Percentiles rank a stretch among this genome's conserved stretches.
Evolutionary conservation across 495 filamentous ascomycete genomes (phyloP).

Genomic region (Aspergillus indologenus): DNA sequence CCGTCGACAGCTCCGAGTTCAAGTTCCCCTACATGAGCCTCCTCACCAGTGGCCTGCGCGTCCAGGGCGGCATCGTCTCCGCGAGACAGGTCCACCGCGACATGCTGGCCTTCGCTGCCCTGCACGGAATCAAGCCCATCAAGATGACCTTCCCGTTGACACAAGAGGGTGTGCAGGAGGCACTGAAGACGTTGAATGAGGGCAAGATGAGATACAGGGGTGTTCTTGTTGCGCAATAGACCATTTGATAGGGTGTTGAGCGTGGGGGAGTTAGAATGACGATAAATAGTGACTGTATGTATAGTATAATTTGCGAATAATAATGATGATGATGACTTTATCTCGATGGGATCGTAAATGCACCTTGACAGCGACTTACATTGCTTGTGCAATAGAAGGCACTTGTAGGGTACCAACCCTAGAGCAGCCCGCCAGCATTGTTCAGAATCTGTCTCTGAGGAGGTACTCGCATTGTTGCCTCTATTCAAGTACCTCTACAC

Average conservation of each 20-base stretch:
- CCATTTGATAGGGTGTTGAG: not conserved
- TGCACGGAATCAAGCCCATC: slow-evolving; percentile 54
- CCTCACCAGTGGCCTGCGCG: slow-evolving; percentile 41
- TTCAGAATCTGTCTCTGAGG: too few species aligned
- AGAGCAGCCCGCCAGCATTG: too few species aligned
- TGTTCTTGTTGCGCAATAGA: slow-evolving; percentile 35
- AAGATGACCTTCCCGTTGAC: slow-evolving; percentile 56
- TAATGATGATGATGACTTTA: too few species aligned
- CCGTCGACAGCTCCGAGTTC: slow-evolving; percentile 46
- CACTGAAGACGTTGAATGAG: slow-evolving; percentile 48
- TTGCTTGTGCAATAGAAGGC: too few species aligned
- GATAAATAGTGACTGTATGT: too few species aligned
- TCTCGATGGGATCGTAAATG: too few species aligned
- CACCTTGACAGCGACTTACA: too few species aligned
- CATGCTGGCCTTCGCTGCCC: slow-evolving; percentile 58
- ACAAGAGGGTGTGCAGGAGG: slow-evolving; percentile 49
- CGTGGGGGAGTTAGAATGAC: too few species aligned
- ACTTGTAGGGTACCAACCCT: too few species aligned
- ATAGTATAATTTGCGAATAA: too few species aligned
- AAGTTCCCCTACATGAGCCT: slow-evolving; percentile 52
- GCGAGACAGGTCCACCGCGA: slow-evolving; percentile 45
- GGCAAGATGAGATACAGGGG: slow-evolving; percentile 61
- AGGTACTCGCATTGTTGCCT: too few species aligned
- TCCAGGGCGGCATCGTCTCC: slow-evolving; percentile 54
- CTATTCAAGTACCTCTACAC: too few species aligned